Base-by-base conservation (phyloP, 495 filamentous ascomycete species). In the Daldinia grandis region DNA sequence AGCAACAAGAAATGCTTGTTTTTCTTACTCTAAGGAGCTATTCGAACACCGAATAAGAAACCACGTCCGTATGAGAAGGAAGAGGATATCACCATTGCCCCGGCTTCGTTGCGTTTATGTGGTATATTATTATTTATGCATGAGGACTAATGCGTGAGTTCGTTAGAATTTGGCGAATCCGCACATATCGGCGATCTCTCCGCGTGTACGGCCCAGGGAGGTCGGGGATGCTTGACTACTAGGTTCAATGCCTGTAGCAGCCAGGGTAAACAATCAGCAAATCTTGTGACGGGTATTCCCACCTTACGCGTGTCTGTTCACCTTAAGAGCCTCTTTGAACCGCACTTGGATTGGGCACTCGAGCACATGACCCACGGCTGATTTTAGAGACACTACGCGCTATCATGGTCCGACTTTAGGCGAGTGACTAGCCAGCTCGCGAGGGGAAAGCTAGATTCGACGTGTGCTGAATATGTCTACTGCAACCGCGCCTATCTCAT, bases 251-350 rank as follows among this genome's bases (percentile, higher is more conserved):
- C 64, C 49, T 72, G 63, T 64, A 65, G 44, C 57, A 44, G 30
- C 65, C 62, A 64, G 70, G 65, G 64, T 68, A 66, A 58, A 66
- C 66, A 40, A 55, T 58, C 65, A 58, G 57, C 70, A 61, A 69
- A 68, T 68, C 70, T 62, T 31, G 59, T 67, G 54, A 63, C 69
- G 49, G 44, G 59, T 58, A 63, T 42, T 31, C 50, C 65, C 57
- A 64, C 65, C 70, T 54, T 62, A 30, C 58, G n/a, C 61, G 30
- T 64, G 61, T 54, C 51, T 24, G 65, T 35, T 73, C 70, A 73
- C 70, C 70, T 73, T 69, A 66, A 73, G 70, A 73, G 70, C 70
- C 70, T 73, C 70, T 61, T 61, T 73, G 40, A 42, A 58, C 65
- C 25, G 53, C 61, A 21, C 59, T 62, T 51, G 51, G 61, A 61